Base-by-base conservation (phyloP, 2,329 filamentous ascomycete species). In the Shiraia sp. region DNA sequence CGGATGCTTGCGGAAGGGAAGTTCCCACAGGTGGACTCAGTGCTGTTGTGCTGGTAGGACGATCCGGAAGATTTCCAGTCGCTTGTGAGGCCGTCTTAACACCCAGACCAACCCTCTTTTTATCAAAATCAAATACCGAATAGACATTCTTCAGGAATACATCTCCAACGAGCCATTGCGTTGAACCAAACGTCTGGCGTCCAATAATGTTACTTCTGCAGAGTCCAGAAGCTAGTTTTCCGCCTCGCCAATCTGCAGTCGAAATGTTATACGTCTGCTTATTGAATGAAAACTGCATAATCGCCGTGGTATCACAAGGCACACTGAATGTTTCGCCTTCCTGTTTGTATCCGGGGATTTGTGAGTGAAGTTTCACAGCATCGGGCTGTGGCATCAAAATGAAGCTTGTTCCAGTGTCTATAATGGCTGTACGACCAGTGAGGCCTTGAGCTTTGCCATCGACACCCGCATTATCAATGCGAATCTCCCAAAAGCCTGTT, bases 121-220 rank as follows among this genome's bases (percentile, higher is more conserved):
- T 62, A 49, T 92, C 89, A 38, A 81, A 81, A 65, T 96, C 90
- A 64, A 95, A 95, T 16, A 93, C 85, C 1, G 82, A 77, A 63
- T 95, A 95, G 12, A 95, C 90, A 55, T 95, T 95, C 73, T 95
- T 95, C 47, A 96, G 71, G 57, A 95, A 95, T 1, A 86, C 81
- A 53, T 90, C 90, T 2, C 90, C 90, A 1, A 95, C 70, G n/a
- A 96, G 75, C 89, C 90, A 95, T 19, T 83, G 71, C 24, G 72
- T 63, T 57, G 55, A 76, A 1, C 76, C 71, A 32, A 89, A 83
- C 10, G 88, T 81, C 61, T 86, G 79, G 17, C 82, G 77, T 2
- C 86, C 87, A 38, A 90, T 85, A 25, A 95, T 80, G 56, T 88
- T 90, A 65, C 87, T 91, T 13, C 81, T 54, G 50, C 80, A 83